Evolutionary conservation across 768 basidiomycete genomes (phyloP).

Genomic region (Auricularia heimuer): DNA sequence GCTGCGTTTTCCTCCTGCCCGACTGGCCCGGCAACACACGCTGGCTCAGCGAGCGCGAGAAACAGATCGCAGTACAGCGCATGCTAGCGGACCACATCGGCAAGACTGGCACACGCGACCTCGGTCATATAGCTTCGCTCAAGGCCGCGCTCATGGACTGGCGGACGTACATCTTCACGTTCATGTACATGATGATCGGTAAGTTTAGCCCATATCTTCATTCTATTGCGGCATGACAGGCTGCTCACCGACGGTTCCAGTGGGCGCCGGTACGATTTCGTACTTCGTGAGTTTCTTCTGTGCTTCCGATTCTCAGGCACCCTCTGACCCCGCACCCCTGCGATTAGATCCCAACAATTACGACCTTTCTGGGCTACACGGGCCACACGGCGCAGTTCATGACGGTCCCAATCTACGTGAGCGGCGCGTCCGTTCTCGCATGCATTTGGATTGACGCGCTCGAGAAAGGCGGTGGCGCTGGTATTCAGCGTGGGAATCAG

Average conservation of each 20-base stretch:
- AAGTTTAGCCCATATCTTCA: neutral
- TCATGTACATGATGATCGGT: constrained; percentile 1
- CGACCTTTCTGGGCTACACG: neutral
- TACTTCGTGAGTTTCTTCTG: neutral
- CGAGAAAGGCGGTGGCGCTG: neutral
- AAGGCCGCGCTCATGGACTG: neutral
- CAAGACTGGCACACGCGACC: neutral
- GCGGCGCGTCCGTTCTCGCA: neutral
- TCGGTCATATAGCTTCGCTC: neutral
- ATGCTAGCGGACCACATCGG: neutral
- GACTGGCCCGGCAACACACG: constrained; percentile 4
- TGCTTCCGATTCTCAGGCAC: neutral
- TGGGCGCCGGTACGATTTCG: neutral
- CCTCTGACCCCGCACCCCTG: neutral
- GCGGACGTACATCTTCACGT: neutral
- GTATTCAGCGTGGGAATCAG: neutral
- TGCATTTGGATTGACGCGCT: neutral
- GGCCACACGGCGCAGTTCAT: neutral
- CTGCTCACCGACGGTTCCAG: neutral
- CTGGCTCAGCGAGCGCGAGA: constrained; percentile 4
- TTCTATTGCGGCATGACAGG: neutral
- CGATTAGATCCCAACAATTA: neutral
- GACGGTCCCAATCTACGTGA: neutral
- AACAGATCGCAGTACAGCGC: neutral
- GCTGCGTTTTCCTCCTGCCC: neutral